Conservation (phyloP, 176 grass and related monocot genomes). For the Ampelocalamus luodianensis region DNA sequence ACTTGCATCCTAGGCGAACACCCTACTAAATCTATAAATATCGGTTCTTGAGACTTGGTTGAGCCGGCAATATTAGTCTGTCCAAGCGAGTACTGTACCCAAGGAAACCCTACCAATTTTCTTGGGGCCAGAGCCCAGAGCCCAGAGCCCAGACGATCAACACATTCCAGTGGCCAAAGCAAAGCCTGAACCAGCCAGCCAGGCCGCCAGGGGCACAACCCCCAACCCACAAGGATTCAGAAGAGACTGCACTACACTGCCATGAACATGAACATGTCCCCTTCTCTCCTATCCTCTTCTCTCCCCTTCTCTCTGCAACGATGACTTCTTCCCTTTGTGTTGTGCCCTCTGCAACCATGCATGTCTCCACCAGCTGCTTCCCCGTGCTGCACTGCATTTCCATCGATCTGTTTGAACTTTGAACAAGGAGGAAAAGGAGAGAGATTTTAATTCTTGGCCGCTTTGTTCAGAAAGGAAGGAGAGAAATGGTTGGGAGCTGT, state of each 20-base stretch:
- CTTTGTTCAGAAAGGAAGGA: background rate
- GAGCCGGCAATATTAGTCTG: background rate
- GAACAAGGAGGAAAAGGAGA: background rate
- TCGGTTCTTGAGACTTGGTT: background rate
- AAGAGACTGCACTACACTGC: background rate
- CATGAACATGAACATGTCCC: background rate
- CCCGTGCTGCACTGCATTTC: background rate
- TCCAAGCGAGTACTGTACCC: background rate
- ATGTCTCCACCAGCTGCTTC: background rate
- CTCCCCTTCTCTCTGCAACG: background rate
- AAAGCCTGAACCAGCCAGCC: background rate
- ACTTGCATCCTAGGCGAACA: background rate
- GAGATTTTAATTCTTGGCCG: conserved; percentile 8
- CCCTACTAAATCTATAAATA: too few relatives aligned
- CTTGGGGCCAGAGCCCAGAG: background rate
- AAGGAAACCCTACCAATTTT: background rate
- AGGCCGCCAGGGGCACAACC: background rate
- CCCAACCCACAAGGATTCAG: background rate
- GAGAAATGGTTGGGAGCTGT: background rate
- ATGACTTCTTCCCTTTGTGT: conserved; percentile 12
- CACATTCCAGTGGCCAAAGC: background rate
- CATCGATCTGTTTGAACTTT: background rate
- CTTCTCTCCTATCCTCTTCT: background rate
- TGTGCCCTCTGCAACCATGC: background rate
- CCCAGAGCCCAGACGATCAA: background rate